Conservation (phyloP, 139 green algal genomes). For the Axilococcus clingmanii region DNA sequence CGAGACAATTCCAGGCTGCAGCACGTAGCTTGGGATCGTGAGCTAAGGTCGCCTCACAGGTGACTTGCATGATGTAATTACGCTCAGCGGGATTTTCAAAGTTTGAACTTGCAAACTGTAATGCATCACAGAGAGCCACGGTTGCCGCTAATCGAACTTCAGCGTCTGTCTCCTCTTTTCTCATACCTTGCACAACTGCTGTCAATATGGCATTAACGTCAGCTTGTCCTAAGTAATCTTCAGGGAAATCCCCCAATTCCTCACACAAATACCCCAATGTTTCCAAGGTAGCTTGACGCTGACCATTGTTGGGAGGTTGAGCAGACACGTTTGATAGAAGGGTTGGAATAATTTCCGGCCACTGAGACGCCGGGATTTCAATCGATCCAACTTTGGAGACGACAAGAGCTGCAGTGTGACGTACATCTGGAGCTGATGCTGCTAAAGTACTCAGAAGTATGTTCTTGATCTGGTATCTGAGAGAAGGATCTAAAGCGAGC, state of each 20-base stretch:
- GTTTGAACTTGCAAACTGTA: constrained; percentile 92
- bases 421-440: constrained; percentile 28
- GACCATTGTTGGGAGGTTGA: constrained; percentile 11
- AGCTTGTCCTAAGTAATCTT: constrained; percentile 72
- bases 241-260: constrained; percentile 68
- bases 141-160: constrained; percentile 83
- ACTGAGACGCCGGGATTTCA: constrained; percentile 73
- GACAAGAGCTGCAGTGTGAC: constrained; percentile 74
- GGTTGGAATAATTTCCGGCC: constrained; percentile 71
- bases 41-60: constrained; percentile 76
- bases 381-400: constrained; percentile 91
- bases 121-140: constrained; percentile 81
- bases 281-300: constrained; percentile 82
- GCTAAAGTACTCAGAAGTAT: constrained; percentile 62
- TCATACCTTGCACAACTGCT: constrained; percentile 85
- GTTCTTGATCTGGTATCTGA: constrained; percentile 69
- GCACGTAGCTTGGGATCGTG: constrained; percentile 47
- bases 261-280: constrained; percentile 93
- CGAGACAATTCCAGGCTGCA: constrained; percentile 88
- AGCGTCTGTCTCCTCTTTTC: constrained; percentile 58
- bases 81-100: constrained; percentile 89
- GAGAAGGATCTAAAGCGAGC: constrained; percentile 41
- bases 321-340: constrained; percentile 49
- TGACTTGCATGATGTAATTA: constrained; percentile 91
- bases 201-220: constrained; percentile 92